Conservation (phyloP, 2,329 filamentous ascomycete genomes). For the Exophiala oligosperma region DNA sequence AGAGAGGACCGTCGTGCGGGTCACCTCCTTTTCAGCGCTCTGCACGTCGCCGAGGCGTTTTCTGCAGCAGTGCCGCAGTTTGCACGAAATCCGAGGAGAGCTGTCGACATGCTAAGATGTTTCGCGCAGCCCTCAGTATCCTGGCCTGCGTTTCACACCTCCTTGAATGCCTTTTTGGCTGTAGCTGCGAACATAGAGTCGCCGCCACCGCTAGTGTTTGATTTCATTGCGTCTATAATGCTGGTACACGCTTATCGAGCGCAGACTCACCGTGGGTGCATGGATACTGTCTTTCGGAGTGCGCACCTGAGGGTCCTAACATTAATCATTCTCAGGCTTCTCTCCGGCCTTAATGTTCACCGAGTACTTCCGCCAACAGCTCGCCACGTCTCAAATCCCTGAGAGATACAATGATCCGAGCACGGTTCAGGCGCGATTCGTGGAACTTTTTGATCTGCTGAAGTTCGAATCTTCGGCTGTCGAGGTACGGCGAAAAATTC, state of each 20-base stretch:
- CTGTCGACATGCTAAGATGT: not conserved
- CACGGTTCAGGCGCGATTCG: not conserved
- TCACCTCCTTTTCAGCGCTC: not conserved
- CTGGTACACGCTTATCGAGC: not conserved
- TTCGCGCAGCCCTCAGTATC: not conserved
- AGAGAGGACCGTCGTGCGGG: not conserved
- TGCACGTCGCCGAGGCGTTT: not conserved
- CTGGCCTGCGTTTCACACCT: not conserved
- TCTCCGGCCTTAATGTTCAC: not conserved
- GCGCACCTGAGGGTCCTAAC: not conserved
- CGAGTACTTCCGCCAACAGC: not conserved
- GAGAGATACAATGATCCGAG: not conserved
- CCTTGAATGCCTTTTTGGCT: not conserved
- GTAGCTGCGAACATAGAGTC: not conserved
- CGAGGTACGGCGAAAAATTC: constrained; percentile 1
- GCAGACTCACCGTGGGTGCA: not conserved
- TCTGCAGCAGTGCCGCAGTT: not conserved
- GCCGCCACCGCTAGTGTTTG: not conserved
- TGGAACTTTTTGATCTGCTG: not conserved
- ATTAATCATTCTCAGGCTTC: not conserved
- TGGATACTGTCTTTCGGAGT: not conserved
- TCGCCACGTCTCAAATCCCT: not conserved
- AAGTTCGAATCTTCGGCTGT: not conserved
- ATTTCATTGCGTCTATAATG: not conserved
- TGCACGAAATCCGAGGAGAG: not conserved